Percentiles rank a stretch among this genome's conserved stretches.
These are phyloP conservation scores for Myxozyma kluyveri DNA, from an alignment of 805 yeast species.

Conservation along the genomic window DNA sequence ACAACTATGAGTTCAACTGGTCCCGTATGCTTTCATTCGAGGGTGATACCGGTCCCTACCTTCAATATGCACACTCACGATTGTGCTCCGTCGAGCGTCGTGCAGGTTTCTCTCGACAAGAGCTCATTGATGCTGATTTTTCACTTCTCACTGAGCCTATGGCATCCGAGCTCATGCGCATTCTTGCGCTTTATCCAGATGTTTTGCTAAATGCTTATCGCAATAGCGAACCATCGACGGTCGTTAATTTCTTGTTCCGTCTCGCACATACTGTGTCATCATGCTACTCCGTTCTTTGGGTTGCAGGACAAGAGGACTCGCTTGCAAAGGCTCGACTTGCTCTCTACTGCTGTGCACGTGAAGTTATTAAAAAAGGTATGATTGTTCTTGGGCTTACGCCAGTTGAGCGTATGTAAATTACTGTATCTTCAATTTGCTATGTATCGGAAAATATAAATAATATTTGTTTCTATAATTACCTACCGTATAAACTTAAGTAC, in stretches of 20 bases:
- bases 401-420: slow-evolving; percentile 87
- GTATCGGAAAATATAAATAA: not conserved
- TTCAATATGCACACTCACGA: slow-evolving; percentile 98
- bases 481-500: not conserved
- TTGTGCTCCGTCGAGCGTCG: slow-evolving; percentile 91
- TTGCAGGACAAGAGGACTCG: slow-evolving; percentile 87
- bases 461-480: not conserved
- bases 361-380: slow-evolving; percentile 88
- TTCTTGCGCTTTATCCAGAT: slow-evolving; percentile 88
- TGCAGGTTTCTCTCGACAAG: slow-evolving; percentile 41
- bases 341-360: slow-evolving; percentile 83
- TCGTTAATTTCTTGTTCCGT: slow-evolving; percentile 89
- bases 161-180: slow-evolving; percentile 69
- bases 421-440: not conserved
- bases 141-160: slow-evolving; percentile 65
- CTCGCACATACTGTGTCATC: slow-evolving; percentile 91
- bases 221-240: slow-evolving; percentile 87
- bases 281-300: slow-evolving; percentile 96
- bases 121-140: slow-evolving; percentile 49
- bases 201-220: slow-evolving; percentile 75
- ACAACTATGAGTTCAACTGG: slow-evolving; percentile 96
- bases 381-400: slow-evolving; percentile 87
- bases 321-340: slow-evolving; percentile 90
- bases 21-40: slow-evolving; percentile 96
- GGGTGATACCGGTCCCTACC: slow-evolving; percentile 99